Conservation (phyloP, 305 asterid genomes). For the Fraxinus nigra region DNA sequence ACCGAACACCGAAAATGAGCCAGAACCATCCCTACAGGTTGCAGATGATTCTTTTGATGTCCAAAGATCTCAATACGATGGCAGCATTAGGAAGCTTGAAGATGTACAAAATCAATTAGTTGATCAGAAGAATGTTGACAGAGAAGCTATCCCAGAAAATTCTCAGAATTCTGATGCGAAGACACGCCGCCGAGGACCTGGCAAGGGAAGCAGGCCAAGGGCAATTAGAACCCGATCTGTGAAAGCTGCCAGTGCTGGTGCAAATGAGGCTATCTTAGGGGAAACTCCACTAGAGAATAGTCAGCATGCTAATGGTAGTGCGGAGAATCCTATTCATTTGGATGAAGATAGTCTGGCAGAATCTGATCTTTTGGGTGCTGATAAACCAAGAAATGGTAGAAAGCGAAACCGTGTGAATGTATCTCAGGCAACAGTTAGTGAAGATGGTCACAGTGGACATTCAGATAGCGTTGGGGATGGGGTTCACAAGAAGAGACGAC, state of each 20-base stretch:
- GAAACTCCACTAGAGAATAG: conserved; percentile 14
- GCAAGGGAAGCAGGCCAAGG: conserved; percentile 43
- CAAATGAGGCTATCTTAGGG: conserved; percentile 21
- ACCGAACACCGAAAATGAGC: conserved; percentile 41
- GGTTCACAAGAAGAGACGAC: conserved; percentile 70
- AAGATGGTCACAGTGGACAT: conserved; percentile 50
- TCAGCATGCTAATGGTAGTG: conserved; percentile 46
- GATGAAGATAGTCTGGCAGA: conserved; percentile 59
- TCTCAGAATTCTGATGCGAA: conserved; percentile 46
- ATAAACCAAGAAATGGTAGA: conserved; percentile 40
- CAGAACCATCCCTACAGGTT: conserved; percentile 39
- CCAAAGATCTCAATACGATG: conserved; percentile 45
- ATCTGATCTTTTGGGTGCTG: conserved; percentile 41
- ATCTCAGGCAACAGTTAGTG: conserved; percentile 63
- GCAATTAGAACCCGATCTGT: conserved; percentile 38
- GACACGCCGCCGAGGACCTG: conserved; percentile 34
- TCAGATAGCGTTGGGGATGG: conserved; percentile 63
- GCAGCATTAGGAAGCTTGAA: conserved; percentile 42
- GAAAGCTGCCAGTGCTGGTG: conserved; percentile 37
- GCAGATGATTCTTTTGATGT: conserved; percentile 60
- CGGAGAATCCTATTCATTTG: conserved; percentile 42
- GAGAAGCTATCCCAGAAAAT: conserved; percentile 33
- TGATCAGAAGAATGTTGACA: conserved; percentile 33
- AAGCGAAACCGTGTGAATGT: conserved; percentile 52
- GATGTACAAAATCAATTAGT: conserved; percentile 44